Evolutionary conservation across 345 rosid genomes (phyloP).

Genomic region (Sapria himalayana): DNA sequence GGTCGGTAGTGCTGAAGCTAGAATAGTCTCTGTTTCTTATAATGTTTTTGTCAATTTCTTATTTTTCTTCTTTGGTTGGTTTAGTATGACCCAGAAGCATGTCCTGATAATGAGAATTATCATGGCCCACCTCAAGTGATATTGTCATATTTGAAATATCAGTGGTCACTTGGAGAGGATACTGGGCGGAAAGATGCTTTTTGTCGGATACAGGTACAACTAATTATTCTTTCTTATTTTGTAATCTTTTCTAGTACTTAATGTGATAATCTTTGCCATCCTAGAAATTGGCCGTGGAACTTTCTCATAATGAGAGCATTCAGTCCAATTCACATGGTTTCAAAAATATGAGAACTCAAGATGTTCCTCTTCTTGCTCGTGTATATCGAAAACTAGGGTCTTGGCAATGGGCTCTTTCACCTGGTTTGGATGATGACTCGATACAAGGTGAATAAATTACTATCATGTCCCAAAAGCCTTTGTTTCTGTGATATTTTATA

Average conservation of each 20-base stretch:
- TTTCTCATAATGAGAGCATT: slow-evolving; percentile 36
- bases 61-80: slow-evolving; percentile 4
- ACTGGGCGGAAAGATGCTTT: slow-evolving; percentile 82
- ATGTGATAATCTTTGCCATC: slow-evolving; percentile 6
- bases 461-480: no score
- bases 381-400: slow-evolving; percentile 66
- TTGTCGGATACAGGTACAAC: slow-evolving; percentile 56
- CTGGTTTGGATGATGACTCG: slow-evolving; percentile 79
- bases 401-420: slow-evolving; percentile 81
- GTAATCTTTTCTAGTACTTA: slow-evolving; percentile 5
- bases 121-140: slow-evolving; percentile 95
- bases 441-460: slow-evolving; percentile 59
- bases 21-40: slow-evolving; percentile 6
- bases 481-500: no score
- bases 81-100: slow-evolving; percentile 84
- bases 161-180: slow-evolving; percentile 98
- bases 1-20: slow-evolving; percentile 18
- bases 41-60: slow-evolving; percentile 4
- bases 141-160: slow-evolving; percentile 79
- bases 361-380: slow-evolving; percentile 64
- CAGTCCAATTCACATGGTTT: slow-evolving; percentile 29
- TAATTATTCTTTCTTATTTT: slow-evolving; percentile 5
- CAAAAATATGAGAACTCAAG: slow-evolving; percentile 24
- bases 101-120: slow-evolving; percentile 44
- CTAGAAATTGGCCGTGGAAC: slow-evolving; percentile 61